These are phyloP conservation scores for Leccinum broughii DNA, from an alignment of 768 basidiomycete genomes.

Conservation along the genomic window DNA sequence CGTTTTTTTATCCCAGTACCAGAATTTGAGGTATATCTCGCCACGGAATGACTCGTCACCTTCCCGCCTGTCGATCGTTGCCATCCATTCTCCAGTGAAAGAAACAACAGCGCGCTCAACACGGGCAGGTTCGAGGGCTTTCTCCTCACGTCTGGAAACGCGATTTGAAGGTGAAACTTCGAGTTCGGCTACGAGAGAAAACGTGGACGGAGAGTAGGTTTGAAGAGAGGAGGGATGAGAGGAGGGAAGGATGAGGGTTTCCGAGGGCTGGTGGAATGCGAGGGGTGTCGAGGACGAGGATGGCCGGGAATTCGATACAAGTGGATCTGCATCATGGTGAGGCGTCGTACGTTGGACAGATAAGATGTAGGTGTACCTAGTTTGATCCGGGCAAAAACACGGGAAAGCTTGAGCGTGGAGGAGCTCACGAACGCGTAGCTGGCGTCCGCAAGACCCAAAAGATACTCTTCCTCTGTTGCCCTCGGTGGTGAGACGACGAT, in stretches of 20 bases:
- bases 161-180: conserved; percentile 95
- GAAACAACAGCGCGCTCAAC: conserved; percentile 74
- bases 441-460: conserved; percentile 80
- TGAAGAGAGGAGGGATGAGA: conserved; percentile 97
- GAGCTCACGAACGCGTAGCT: conserved; percentile 75
- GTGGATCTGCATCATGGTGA: conserved; percentile 34
- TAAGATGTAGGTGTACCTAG: conserved; percentile 50
- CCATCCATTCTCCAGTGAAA: conserved; percentile 82
- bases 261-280: conserved; percentile 70
- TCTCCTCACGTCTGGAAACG: conserved; percentile 79
- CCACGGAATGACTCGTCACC: conserved; percentile 63
- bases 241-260: conserved; percentile 83
- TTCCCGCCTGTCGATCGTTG: conserved; percentile 78
- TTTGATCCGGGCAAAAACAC: conserved; percentile 76
- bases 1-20: conserved; percentile 75
- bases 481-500: conserved; percentile 58
- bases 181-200: conserved; percentile 76
- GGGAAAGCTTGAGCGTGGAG: conserved; percentile 66
- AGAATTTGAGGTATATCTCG: conserved; percentile 86
- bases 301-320: conserved; percentile 33
- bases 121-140: conserved; percentile 67
- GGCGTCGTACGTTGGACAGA: background rate
- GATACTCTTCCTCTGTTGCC: conserved; percentile 76
- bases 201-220: conserved; percentile 74
- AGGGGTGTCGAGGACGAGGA: conserved; percentile 58